Conservation (phyloP, 768 basidiomycete species). For the Xerocomellus intermedius region DNA sequence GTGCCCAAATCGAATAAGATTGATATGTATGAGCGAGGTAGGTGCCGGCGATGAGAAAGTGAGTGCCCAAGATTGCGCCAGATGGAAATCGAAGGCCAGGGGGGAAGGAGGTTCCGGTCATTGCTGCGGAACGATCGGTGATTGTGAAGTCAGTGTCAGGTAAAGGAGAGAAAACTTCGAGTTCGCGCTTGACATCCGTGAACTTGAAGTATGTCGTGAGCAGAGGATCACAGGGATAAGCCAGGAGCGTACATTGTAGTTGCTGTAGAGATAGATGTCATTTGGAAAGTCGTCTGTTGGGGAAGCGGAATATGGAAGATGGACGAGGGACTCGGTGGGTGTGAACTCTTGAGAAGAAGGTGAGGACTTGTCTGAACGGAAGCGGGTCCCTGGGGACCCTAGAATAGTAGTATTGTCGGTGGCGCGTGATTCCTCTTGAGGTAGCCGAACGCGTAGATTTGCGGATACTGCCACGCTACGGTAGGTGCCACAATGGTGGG, state of each 20-base stretch:
- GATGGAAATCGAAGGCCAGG: constrained; percentile 96
- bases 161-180: constrained; percentile 86
- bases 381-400: constrained; percentile 58
- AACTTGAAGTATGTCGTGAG: constrained; percentile 50
- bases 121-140: constrained; percentile 74
- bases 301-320: constrained; percentile 73
- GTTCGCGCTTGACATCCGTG: constrained; percentile 92
- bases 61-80: constrained; percentile 85
- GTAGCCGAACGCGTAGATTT: constrained; percentile 59
- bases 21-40: constrained; percentile 94
- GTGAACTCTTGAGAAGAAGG: constrained; percentile 49
- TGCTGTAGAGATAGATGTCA: constrained; percentile 91
- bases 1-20: constrained; percentile 95
- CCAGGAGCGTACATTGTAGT: constrained; percentile 76
- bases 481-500: constrained; percentile 95
- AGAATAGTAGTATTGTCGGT: constrained; percentile 42
- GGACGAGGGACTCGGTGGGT: constrained; percentile 55
- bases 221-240: background rate
- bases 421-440: constrained; percentile 56
- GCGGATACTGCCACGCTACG: constrained; percentile 88
- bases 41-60: constrained; percentile 93
- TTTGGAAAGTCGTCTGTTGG: constrained; percentile 75
- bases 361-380: constrained; percentile 47
- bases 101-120: constrained; percentile 81
- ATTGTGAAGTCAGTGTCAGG: constrained; percentile 75